Evolutionary conservation across 352 stramenopile genomes (phyloP).

Genomic region (Pythium diclinum): DNA sequence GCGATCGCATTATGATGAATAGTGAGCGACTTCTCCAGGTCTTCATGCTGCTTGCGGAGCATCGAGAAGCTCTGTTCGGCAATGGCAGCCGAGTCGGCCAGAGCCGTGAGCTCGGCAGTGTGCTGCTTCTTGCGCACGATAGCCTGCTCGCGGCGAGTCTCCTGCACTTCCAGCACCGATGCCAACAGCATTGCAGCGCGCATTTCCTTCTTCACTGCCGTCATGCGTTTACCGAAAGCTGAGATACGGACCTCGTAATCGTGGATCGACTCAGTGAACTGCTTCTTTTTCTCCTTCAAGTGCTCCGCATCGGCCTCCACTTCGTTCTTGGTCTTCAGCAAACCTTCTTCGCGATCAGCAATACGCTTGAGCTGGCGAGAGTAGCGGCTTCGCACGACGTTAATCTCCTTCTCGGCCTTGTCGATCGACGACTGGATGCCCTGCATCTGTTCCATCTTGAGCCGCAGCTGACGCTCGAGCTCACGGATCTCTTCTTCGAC

Average conservation of each 20-base stretch:
- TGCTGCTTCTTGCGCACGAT: conserved; percentile 76
- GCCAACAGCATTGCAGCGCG: conserved; percentile 57
- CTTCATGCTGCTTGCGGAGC: conserved; percentile 69
- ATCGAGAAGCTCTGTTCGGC: conserved; percentile 77
- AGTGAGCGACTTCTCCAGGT: conserved; percentile 67
- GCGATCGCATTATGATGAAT: conserved; percentile 81
- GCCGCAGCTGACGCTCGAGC: conserved; percentile 61
- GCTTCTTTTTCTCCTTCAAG: conserved; percentile 48
- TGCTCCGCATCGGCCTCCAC: conserved; percentile 67
- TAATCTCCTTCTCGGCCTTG: conserved; percentile 71
- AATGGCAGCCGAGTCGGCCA: conserved; percentile 65
- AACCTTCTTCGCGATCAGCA: conserved; percentile 64
- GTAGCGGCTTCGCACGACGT: conserved; percentile 68
- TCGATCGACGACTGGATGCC: conserved; percentile 68
- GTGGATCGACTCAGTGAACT: conserved; percentile 54
- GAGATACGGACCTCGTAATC: conserved; percentile 49
- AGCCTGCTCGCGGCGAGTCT: conserved; percentile 60
- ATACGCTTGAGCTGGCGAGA: conserved; percentile 80
- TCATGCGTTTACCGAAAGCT: conserved; percentile 61
- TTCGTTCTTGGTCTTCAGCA: conserved; percentile 70
- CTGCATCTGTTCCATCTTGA: conserved; percentile 52
- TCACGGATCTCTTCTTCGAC: conserved; percentile 75
- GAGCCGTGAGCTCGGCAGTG: conserved; percentile 57
- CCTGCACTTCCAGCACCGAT: conserved; percentile 68
- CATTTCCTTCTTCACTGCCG: conserved; percentile 64